Base-by-base conservation (phyloP, 495 filamentous ascomycete species). In the Xylaria venustula region DNA sequence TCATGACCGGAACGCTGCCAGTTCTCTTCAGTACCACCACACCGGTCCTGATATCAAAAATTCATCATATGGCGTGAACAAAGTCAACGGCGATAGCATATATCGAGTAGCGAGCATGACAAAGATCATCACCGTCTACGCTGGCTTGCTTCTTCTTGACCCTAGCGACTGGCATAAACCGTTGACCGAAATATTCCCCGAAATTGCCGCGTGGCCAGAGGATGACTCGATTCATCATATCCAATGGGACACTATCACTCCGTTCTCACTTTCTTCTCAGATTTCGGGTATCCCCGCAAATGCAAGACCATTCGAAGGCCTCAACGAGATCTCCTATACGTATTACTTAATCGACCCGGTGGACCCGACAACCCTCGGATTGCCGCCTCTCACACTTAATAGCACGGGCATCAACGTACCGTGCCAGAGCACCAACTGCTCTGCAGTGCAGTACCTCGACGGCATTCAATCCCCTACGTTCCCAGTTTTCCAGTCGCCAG, bases 81-180 rank as follows among this genome's bases (percentile, higher is more conserved):
- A 70, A 45, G 77, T 82, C 7, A 73, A 80, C 60, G 73, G 58
- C 32, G 63, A 80, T 50, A 76, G 68, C 56, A 77, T 82, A 28
- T 81, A 79, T 63, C 73, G 73, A 17, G 54, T 81, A 28, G 79
- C 76, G 2, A 80, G 78, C 59, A 61, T 80, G 36, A 73, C 75
- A 7, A 82, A 82, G 52, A 65, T 80, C 25, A 64, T 79, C 63
- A 81, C 79, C 0, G 72, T 73, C 8, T 71, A 73, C 23, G 73
- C 72, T 0, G 72, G 71, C 5, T 61, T 81, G 49, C 47, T 80
- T 5, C 62, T 73, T 23, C 62, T 78, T n/a, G 60, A 68, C 6
- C 58, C 56, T 7, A 54, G 60, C 7, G 72, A 81, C 34, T 79
- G 75, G 77, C 67, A 81, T 11, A 71, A 64, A 14, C 74, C 79